A percentile compares a stretch with the other conserved stretches of the same genome.
These are phyloP conservation scores for Neonectria neomacrospora DNA, from an alignment of 2,329 filamentous ascomycete genomes.

Conservation along the genomic window DNA sequence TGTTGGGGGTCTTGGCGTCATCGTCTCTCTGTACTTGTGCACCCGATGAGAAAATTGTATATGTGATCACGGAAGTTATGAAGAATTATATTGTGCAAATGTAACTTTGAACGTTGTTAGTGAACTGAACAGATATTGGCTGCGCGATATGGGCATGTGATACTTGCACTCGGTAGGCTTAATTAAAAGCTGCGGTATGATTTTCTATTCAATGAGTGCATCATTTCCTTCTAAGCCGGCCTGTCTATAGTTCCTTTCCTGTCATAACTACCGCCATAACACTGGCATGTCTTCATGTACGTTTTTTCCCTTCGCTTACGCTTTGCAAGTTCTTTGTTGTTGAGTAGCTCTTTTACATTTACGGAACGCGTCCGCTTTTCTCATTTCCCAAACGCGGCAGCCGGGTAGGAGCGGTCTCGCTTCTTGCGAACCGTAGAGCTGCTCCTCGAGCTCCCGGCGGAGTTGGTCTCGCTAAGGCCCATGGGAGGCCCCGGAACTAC, in stretches of 20 bases:
- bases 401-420: constrained; percentile 70
- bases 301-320: not conserved
- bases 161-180: not conserved
- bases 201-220: not conserved
- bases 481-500: constrained; percentile 41
- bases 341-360: not conserved
- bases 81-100: not conserved
- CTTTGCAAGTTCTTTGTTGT: not conserved
- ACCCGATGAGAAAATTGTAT: constrained; percentile 15
- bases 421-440: constrained; percentile 66
- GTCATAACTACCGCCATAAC: not conserved
- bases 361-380: not conserved
- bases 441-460: constrained; percentile 64
- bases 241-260: constrained; percentile 9
- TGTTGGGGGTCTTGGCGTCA: constrained; percentile 22
- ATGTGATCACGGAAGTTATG: constrained; percentile 21
- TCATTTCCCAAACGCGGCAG: constrained; percentile 67
- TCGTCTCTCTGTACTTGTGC: constrained; percentile 17
- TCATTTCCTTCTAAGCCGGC: not conserved
- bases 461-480: constrained; percentile 48
- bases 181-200: not conserved
- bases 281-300: constrained; percentile 12
- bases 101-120: not conserved
- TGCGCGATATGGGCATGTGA: not conserved
- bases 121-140: constrained; percentile 1